Evolutionary conservation across 192 early-diverging fungal genomes (phyloP), one percentile per base, ranked within the genome.

Genomic region (Bifiguratus adelaidae): DNA sequence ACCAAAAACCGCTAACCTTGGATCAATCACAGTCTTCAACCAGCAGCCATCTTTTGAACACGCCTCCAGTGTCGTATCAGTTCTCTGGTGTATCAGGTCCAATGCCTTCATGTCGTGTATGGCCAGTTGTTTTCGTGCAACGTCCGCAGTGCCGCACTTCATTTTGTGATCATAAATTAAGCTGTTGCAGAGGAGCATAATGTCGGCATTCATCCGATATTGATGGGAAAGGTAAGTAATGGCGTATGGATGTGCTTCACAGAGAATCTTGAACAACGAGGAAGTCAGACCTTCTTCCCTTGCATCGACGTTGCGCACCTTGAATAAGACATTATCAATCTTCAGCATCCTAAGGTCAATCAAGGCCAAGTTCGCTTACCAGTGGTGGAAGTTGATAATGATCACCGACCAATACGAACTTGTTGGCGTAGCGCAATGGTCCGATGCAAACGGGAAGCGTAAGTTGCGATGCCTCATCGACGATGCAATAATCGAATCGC

Each of bases 391-490:
- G 70, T 60, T 97, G 95, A 57, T 95, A 87, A 50, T 94, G 86
- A 57, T 97, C 95, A 27, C 95, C 95, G 11, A 97, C 92, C 5
- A 97, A 61, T 6, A 97, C 77, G 78, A 95, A 95, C 7, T 58
- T 70, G n/a, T 78, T 58, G 0, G 91, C 85, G 47, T 73, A 82
- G 2, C 82, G 76, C 26, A 97, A 55, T 5, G 95, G 91, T 3
- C 91, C 95, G 25, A 97, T 45, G 48, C 90, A 91, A 4, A 85
- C 80, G 0, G 95, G 95, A 24, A 95, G 54, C 13, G 88, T 89
- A 20, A 97, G 77, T 61, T 97, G 95, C 12, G 92, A 91, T 7
- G 92, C 91, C 48, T 97, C 95, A 61, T 97, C 95, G 4, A 97
- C 78, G 41, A 97, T 92, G 54, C 91, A 95, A 58, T 89, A 94